A percentile compares a stretch with the other conserved stretches of the same genome.
These are phyloP conservation scores for Gentiana dahurica DNA, from an alignment of 257 asterid genomes.

Conservation along the genomic window DNA sequence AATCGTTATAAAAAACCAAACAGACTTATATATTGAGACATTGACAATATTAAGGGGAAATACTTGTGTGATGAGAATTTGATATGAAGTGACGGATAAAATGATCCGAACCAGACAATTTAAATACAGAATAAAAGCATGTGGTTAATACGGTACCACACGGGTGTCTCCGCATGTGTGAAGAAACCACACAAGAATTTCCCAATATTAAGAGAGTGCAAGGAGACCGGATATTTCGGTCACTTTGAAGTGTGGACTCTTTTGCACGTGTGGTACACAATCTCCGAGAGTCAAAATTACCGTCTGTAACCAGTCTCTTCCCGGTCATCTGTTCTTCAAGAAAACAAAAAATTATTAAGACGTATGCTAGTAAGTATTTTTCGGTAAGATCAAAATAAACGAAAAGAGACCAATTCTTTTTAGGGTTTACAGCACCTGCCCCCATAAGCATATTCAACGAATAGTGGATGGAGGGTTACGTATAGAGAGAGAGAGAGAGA, in stretches of 20 bases:
- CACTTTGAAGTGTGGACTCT: constrained; percentile 18
- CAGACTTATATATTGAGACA: too few relatives aligned
- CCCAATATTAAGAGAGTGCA: neutral
- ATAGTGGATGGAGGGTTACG: constrained; percentile 14
- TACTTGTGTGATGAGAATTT: too few relatives aligned
- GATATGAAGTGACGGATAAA: too few relatives aligned
- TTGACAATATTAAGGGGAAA: too few relatives aligned
- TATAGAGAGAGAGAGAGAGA: constrained; percentile 5
- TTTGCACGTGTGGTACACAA: constrained; percentile 33
- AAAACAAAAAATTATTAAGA: neutral
- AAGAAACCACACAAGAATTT: too few relatives aligned
- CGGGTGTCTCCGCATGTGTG: too few relatives aligned
- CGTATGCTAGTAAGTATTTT: neutral
- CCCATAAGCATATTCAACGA: constrained; percentile 14
- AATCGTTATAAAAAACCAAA: too few relatives aligned
- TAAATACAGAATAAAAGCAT: too few relatives aligned
- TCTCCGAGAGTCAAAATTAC: constrained; percentile 20
- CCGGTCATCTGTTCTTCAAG: neutral
- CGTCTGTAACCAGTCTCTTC: constrained; percentile 16
- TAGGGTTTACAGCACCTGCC: constrained; percentile 15
- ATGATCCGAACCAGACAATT: too few relatives aligned
- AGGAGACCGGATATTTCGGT: constrained; percentile 21
- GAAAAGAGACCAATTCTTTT: neutral
- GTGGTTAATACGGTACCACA: too few relatives aligned
- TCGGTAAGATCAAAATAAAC: neutral